Conservation (phyloP, 1,139 yeast genomes). For the Trichomonascaceae sp. region DNA sequence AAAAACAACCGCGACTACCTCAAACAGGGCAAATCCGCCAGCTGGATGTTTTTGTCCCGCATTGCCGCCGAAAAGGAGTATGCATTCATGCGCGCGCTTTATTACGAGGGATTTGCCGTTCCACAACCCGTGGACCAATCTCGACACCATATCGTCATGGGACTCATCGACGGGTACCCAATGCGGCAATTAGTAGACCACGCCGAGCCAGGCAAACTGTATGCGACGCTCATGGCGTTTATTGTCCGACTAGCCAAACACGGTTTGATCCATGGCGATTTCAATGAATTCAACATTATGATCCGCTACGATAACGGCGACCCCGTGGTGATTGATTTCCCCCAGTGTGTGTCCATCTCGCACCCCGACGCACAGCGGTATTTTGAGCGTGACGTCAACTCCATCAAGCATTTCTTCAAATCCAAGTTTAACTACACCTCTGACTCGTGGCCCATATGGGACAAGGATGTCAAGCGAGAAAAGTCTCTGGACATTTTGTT, state of each 20-base stretch:
- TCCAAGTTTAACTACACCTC: slow-evolving; percentile 69
- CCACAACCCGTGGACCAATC: slow-evolving; percentile 85
- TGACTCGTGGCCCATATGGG: slow-evolving; percentile 67
- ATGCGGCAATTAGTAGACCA: slow-evolving; percentile 74
- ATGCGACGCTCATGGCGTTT: slow-evolving; percentile 76
- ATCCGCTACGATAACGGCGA: slow-evolving; percentile 35
- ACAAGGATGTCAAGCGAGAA: slow-evolving; percentile 56
- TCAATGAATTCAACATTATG: slow-evolving; percentile 90
- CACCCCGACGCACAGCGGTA: slow-evolving; percentile 80
- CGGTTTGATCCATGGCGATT: slow-evolving; percentile 95
- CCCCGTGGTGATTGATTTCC: slow-evolving; percentile 90
- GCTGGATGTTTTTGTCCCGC: slow-evolving; percentile 87
- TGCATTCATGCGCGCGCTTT: slow-evolving; percentile 67
- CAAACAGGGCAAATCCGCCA: slow-evolving; percentile 49
- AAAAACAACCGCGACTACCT: slow-evolving; percentile 89
- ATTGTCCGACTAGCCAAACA: slow-evolving; percentile 71
- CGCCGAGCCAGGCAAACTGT: slow-evolving; percentile 52
- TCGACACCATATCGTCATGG: slow-evolving; percentile 89
- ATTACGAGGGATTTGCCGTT: slow-evolving; percentile 66
- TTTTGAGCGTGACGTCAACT: slow-evolving; percentile 85
- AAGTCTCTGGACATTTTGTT: slow-evolving; percentile 69
- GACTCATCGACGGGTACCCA: slow-evolving; percentile 74
- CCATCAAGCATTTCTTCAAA: slow-evolving; percentile 70
- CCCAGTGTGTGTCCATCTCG: slow-evolving; percentile 90
- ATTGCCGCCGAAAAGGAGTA: slow-evolving; percentile 89